Conservation (phyloP, 108 stramenopile species). For the Fragilariopsis cylindrus region DNA sequence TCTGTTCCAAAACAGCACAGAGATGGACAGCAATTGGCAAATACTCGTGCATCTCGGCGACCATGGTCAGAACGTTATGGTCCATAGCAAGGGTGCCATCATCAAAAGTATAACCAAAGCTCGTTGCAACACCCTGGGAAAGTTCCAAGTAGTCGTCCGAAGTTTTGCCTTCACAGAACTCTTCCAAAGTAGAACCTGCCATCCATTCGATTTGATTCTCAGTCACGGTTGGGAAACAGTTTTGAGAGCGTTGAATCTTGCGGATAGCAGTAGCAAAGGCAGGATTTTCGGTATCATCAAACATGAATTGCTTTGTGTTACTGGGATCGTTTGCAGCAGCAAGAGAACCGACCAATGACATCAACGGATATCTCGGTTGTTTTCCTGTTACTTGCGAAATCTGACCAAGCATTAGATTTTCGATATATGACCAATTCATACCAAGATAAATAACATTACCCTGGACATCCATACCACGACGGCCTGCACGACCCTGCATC, state of each 20-base stretch:
- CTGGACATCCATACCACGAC: constrained; percentile 99
- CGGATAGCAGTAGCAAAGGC: constrained; percentile 72
- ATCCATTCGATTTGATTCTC: constrained; percentile 87
- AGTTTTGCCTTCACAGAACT: constrained; percentile 72
- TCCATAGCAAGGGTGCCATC: constrained; percentile 82
- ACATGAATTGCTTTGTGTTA: constrained; percentile 72
- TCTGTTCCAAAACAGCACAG: constrained; percentile 69
- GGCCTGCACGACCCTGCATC: constrained; percentile 99
- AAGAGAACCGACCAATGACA: constrained; percentile 88
- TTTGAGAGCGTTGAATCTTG: constrained; percentile 71
- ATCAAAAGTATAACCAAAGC: constrained; percentile 78
- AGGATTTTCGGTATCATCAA: constrained; percentile 54
- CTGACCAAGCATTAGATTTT: constrained; percentile 97
- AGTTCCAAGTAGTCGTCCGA: constrained; percentile 67
- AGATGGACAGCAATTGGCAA: constrained; percentile 81
- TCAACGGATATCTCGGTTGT: constrained; percentile 93
- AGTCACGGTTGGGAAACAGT: constrained; percentile 80
- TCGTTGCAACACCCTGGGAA: constrained; percentile 65
- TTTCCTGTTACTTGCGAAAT: constrained; percentile 94
- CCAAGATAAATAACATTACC: constrained; percentile 97
- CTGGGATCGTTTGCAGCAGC: constrained; percentile 85
- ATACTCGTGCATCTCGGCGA: constrained; percentile 85
- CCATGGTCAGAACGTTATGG: constrained; percentile 83
- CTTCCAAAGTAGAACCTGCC: constrained; percentile 71
- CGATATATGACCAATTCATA: constrained; percentile 95